Evolutionary conservation across 2,329 filamentous ascomycete genomes (phyloP), one percentile per base, ranked within the genome.

Genomic region (Talaromyces sp.): DNA sequence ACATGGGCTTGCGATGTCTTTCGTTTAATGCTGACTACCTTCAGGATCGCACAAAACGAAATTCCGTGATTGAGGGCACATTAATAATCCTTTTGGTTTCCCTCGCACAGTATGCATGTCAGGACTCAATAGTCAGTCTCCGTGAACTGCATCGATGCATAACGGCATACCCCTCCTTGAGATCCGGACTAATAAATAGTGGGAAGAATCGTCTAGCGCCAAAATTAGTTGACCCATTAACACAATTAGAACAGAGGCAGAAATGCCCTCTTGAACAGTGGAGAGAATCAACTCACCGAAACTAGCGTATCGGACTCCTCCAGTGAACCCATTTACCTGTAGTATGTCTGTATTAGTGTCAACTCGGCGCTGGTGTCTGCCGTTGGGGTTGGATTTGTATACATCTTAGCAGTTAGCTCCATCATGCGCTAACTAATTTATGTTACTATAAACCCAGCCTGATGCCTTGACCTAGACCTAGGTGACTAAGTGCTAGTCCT

Each of bases 251-350:
- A 36, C 31, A 56, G 19, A 56, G 5, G 11, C n/a, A 56, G 19
- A 56, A 56, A 15, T 11, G 31, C 25, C 19, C 31, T 56, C 19
- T 38, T 36, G 11, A 22, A 19, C 31, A 17, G 11, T 36, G 38
- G 29, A 22, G 43, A 47, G 25, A 45, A 45, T 49, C 63, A 56
- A 51, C 65, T 61, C 63, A 61, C 65, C 61, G 51, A 61, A 49
- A 29, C 56, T 67, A 67, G 65, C 65, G 65, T 64, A 61, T 65
- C 40, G 49, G 56, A 34, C 27, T 58, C 58, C 61, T 64, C 62
- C 65, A 65, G 58, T 67, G 47, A 62, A 53, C 47, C 49, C 59
- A 40, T 53, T 36, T 15, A 36, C 34, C 27, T 29, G 27, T 29
- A 36, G 34, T 15, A 36, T 5, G n/a, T 4, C 25, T 19, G 8